Percentiles rank a stretch among this genome's conserved stretches.
These are phyloP conservation scores for Trichoderma guizhouense DNA, from an alignment of 2,329 filamentous ascomycete genomes.

Conservation along the genomic window DNA sequence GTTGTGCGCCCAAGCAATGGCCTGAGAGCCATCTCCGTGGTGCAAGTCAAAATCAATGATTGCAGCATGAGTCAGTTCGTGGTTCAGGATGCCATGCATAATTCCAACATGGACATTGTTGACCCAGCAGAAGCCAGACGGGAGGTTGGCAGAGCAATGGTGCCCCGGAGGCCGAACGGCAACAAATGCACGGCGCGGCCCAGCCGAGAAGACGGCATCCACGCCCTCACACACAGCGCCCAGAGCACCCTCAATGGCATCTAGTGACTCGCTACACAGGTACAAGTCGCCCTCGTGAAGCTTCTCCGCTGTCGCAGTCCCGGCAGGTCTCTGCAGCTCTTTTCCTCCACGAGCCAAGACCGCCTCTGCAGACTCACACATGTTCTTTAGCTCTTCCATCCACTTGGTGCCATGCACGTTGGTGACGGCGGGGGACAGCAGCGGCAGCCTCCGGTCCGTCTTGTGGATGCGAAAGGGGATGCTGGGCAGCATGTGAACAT, in stretches of 20 bases:
- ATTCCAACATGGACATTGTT: conserved; percentile 99
- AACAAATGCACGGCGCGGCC: conserved; percentile 79
- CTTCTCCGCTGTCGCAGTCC: conserved; percentile 46
- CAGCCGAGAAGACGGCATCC: conserved; percentile 70
- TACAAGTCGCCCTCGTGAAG: conserved; percentile 91
- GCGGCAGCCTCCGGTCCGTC: conserved; percentile 66
- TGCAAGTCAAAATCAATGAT: conserved; percentile 92
- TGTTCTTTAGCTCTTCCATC: conserved; percentile 85
- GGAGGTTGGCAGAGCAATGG: conserved; percentile 84
- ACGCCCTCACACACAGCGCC: conserved; percentile 93
- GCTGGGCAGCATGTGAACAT: conserved; percentile 51
- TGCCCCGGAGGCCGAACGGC: conserved; percentile 91
- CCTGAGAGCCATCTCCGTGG: conserved; percentile 92
- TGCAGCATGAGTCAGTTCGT: conserved; percentile 88
- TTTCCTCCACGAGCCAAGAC: conserved; percentile 74
- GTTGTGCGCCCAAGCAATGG: conserved; percentile 91
- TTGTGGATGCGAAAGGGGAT: conserved; percentile 84
- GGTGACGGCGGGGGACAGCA: conserved; percentile 75
- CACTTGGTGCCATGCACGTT: conserved; percentile 88
- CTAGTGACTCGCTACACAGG: conserved; percentile 77
- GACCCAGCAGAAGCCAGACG: conserved; percentile 96
- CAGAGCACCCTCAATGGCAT: conserved; percentile 85
- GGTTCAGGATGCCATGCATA: conserved; percentile 77
- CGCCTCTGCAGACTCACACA: conserved; percentile 78
- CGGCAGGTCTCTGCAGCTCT: conserved; percentile 67